These are phyloP conservation scores for Herpetospermum pedunculosum DNA, from an alignment of 306 rosid genomes.

Conservation along the genomic window DNA sequence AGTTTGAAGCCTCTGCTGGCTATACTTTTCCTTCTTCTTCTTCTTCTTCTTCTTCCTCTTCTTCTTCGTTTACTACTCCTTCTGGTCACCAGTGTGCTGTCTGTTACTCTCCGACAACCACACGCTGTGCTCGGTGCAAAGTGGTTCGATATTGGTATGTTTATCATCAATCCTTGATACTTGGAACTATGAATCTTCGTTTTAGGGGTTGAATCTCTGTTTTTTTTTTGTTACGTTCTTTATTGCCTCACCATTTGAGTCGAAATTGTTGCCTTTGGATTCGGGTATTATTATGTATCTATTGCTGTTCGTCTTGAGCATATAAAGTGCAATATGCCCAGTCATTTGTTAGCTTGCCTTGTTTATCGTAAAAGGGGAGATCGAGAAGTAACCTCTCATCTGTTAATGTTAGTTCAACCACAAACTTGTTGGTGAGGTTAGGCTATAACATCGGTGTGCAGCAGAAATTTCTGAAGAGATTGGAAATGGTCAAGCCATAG, in stretches of 20 bases:
- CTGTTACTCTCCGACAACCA: constrained; percentile 61
- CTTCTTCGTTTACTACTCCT: constrained; percentile 7
- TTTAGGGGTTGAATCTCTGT: background rate
- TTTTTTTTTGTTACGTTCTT: background rate
- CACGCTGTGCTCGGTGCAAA: constrained; percentile 74
- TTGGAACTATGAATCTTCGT: background rate
- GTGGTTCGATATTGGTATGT: constrained; percentile 81
- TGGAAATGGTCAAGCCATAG: background rate
- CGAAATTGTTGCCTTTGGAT: background rate
- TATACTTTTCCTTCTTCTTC: constrained; percentile 11
- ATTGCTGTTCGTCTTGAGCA: background rate
- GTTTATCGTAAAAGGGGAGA: background rate
- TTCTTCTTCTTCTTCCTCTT: background rate
- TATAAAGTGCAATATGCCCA: background rate
- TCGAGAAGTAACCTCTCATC: background rate
- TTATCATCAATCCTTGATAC: background rate
- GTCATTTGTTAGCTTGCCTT: background rate
- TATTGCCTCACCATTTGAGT: background rate
- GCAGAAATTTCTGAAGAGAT: background rate
- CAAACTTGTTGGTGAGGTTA: background rate
- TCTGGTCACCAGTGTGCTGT: constrained; percentile 45
- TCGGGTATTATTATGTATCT: background rate
- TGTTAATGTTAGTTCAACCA: background rate
- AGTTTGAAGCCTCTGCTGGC: constrained; percentile 43
- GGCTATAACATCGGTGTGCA: background rate